These are phyloP conservation scores for Dactylellina leptospora DNA, from an alignment of 2,329 filamentous ascomycete genomes.

Conservation along the genomic window DNA sequence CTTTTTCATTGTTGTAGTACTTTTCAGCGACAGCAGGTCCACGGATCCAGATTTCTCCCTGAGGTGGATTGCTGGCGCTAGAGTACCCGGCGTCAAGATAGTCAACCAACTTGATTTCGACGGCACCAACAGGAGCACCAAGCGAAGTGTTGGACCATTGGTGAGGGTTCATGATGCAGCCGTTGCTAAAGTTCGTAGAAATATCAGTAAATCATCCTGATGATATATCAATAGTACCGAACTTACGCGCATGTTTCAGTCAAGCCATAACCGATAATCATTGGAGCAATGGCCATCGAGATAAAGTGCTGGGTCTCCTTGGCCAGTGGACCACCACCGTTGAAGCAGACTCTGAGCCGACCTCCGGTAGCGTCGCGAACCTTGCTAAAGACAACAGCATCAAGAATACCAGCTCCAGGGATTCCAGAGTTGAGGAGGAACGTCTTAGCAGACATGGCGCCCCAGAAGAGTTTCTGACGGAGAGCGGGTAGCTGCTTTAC, in stretches of 20 bases:
- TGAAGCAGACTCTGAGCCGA: constrained; percentile 86
- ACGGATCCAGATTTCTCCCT: constrained; percentile 91
- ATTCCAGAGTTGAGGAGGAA: constrained; percentile 69
- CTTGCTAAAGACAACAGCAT: constrained; percentile 88
- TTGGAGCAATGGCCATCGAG: constrained; percentile 89
- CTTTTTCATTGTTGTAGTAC: constrained; percentile 86
- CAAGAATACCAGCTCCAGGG: constrained; percentile 75
- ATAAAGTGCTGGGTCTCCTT: constrained; percentile 84
- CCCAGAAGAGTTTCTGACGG: constrained; percentile 79
- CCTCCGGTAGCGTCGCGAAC: constrained; percentile 90
- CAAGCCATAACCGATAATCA: constrained; percentile 92
- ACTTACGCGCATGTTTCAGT: constrained; percentile 81
- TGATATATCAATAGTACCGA: not conserved
- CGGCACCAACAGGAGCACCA: constrained; percentile 77
- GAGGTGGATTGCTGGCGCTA: constrained; percentile 74
- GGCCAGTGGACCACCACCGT: constrained; percentile 89
- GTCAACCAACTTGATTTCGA: constrained; percentile 92
- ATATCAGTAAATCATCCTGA: not conserved
- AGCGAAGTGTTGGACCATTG: constrained; percentile 81
- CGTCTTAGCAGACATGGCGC: constrained; percentile 69
- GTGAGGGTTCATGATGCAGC: constrained; percentile 81
- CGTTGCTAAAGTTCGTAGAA: constrained; percentile 64
- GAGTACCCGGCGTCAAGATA: constrained; percentile 88
- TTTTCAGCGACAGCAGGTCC: constrained; percentile 77
- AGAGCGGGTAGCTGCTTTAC: constrained; percentile 76